Evolutionary conservation across 345 rosid genomes (phyloP), one percentile per base, ranked within the genome.

Genomic region (Gossypium rotundifolium): DNA sequence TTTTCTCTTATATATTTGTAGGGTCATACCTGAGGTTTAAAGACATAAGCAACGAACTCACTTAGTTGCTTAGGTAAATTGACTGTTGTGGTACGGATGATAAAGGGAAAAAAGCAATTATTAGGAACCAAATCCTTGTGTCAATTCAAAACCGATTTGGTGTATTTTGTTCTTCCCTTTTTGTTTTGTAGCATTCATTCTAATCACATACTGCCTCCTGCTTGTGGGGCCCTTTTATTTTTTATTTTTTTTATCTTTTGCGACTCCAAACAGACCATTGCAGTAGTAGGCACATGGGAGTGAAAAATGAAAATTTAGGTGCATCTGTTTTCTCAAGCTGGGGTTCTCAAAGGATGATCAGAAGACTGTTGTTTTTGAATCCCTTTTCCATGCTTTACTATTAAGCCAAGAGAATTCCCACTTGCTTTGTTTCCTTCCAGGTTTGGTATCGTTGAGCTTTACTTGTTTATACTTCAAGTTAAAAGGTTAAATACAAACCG

Each of bases 131-230:
- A 46, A 57, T 62, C 58, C 75, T 22, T 53, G 14, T 40, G 75
- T 74, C 75, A 54, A 33, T 71, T 22, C 57, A 66, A 40, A 40
- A 55, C 20, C 45, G 69, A 48, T 66, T 65, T 65, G 62, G 82
- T 72, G 70, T 23, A 11, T 57, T n/a, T 55, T 55, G 74, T 18
- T 71, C 65, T 40, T 58, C 20, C 46, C 45, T 17, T 65, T 65
- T 65, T 45, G 54, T 16, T 33, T 53, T 61, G 9, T 13, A 54
- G 61, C 40, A 53, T 57, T 72, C 12, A 20, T 44, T 38, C 46
- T 20, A 10, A 71, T 3, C 33, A 55, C 22, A 8, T 9, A 20
- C n/a, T 14, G 12, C 18, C 18, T 66, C n/a, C 1, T 46, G 33
- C 18, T 23, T 45, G 12, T 67, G 53, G 71, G 38, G 20, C 53